phyloP scores from a whole-genome alignment of 768 basidiomycete species.

The Tulasnella sp. region DNA sequence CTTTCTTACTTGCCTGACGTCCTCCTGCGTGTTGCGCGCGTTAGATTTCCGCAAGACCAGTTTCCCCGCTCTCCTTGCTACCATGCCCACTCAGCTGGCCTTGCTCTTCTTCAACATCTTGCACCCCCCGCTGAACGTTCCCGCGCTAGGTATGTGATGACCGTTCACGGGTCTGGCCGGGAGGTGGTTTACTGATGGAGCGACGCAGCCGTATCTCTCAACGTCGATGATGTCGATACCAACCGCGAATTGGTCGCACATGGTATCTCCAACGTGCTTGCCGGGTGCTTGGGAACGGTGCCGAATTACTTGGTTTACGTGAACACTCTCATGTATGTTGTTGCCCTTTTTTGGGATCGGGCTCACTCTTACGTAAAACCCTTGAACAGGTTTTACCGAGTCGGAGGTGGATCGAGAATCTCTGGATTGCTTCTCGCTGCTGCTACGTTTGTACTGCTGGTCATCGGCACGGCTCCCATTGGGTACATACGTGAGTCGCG shows the following conservation, averaged over 20 bases:
- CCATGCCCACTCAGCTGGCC: conserved; percentile 90
- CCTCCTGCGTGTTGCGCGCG: conserved; percentile 1
- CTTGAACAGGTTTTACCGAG: conserved; percentile 68
- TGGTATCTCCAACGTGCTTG: conserved; percentile 80
- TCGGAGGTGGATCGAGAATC: conserved; percentile 78
- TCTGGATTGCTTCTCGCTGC: conserved; percentile 79
- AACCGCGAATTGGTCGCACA: conserved; percentile 89
- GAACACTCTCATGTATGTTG: conserved; percentile 62
- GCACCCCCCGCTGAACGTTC: conserved; percentile 82
- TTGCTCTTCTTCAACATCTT: conserved; percentile 81
- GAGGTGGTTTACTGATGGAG: no score
- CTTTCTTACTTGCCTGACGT: not conserved
- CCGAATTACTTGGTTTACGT: conserved; percentile 83
- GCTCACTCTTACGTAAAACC: conserved; percentile 23
- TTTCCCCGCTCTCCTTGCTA: conserved; percentile 64
- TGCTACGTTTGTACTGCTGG: conserved; percentile 60
- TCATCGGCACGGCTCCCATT: conserved; percentile 83
- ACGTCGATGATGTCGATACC: conserved; percentile 77
- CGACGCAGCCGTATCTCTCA: conserved; percentile 67
- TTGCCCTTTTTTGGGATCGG: conserved; percentile 2
- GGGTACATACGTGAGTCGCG: conserved; percentile 73
- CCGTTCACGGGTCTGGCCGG: not conserved
- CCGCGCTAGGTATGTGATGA: conserved; percentile 58
- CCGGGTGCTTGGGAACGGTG: conserved; percentile 76
- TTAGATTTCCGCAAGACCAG: conserved; percentile 54